Percentiles rank a stretch among this genome's conserved stretches.
phyloP scores from a whole-genome alignment of 2,329 filamentous ascomycete species.

The Aureobasidium sp. region DNA sequence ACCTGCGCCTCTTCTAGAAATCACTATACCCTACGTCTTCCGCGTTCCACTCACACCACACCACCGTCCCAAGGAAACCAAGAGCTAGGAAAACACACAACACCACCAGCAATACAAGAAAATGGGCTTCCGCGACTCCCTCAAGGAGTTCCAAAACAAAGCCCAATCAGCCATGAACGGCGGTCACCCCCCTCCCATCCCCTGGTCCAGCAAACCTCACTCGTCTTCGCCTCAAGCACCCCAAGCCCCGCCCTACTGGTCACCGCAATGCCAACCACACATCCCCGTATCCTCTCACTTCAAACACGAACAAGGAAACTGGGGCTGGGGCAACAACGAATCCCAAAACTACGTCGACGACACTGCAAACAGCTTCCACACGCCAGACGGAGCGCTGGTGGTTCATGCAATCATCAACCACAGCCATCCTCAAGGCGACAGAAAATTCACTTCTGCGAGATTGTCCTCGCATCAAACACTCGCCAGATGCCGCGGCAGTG shows the following conservation, averaged over 20 bases:
- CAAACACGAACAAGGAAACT: slow-evolving; percentile 46
- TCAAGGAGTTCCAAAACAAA: slow-evolving; percentile 4
- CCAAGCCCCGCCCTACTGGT: slow-evolving; percentile 40
- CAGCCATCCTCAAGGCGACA: slow-evolving; percentile 24
- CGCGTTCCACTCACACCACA: background rate
- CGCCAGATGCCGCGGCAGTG: slow-evolving; percentile 41
- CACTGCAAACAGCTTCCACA: slow-evolving; percentile 46
- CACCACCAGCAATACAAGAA: background rate
- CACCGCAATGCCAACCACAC: slow-evolving; percentile 40
- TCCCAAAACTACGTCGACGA: slow-evolving; percentile 47
- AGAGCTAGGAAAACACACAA: background rate
- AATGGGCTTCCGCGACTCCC: slow-evolving; percentile 8
- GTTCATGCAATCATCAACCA: slow-evolving; percentile 41
- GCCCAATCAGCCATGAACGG: background rate
- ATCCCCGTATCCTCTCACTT: slow-evolving; percentile 43
- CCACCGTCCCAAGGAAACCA: background rate
- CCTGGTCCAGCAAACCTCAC: slow-evolving; percentile 19
- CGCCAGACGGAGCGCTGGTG: slow-evolving; percentile 42
- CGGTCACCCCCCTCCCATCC: slow-evolving; percentile 19
- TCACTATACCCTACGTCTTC: background rate
- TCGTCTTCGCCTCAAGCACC: slow-evolving; percentile 12
- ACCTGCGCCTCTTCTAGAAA: background rate
- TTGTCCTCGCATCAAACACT: slow-evolving; percentile 46
- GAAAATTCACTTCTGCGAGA: slow-evolving; percentile 47
- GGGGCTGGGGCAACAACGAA: slow-evolving; percentile 56